Evolutionary conservation across 148 eudicot species (phyloP).

Genomic region (Rhododendron henanense): DNA sequence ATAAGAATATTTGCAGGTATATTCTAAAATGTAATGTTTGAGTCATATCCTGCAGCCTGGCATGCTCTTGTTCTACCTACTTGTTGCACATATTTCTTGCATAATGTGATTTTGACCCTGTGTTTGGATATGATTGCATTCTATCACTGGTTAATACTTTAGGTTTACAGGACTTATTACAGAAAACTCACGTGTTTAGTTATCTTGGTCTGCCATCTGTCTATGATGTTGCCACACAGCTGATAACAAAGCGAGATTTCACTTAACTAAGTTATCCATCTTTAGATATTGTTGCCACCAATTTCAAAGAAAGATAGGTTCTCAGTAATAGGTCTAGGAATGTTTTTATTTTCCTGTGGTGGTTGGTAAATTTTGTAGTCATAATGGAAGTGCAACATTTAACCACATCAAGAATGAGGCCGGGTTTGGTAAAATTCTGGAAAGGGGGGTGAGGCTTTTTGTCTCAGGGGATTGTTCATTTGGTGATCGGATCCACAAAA

Average conservation of each 20-base stretch:
- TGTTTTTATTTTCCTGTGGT: neutral
- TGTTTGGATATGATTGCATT: neutral
- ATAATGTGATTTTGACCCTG: neutral
- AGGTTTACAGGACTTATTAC: neutral
- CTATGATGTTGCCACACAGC: neutral
- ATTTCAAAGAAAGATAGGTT: neutral
- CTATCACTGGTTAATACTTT: neutral
- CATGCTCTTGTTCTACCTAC: neutral
- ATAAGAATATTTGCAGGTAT: conserved; percentile 96
- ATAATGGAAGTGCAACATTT: neutral
- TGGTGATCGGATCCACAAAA: too few species aligned
- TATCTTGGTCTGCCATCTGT: neutral
- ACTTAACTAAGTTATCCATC: neutral
- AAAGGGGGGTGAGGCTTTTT: neutral
- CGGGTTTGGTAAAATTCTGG: neutral
- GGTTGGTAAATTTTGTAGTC: neutral
- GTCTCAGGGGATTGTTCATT: neutral
- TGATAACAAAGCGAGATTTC: neutral
- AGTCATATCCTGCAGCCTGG: neutral
- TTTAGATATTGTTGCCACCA: neutral
- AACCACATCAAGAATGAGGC: neutral
- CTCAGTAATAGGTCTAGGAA: neutral
- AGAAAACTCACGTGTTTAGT: neutral
- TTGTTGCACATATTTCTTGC: neutral
- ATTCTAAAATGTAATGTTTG: neutral